Evolutionary conservation across 2,329 filamentous ascomycete species (phyloP).

Genomic region (Trichocomaceae sp.): DNA sequence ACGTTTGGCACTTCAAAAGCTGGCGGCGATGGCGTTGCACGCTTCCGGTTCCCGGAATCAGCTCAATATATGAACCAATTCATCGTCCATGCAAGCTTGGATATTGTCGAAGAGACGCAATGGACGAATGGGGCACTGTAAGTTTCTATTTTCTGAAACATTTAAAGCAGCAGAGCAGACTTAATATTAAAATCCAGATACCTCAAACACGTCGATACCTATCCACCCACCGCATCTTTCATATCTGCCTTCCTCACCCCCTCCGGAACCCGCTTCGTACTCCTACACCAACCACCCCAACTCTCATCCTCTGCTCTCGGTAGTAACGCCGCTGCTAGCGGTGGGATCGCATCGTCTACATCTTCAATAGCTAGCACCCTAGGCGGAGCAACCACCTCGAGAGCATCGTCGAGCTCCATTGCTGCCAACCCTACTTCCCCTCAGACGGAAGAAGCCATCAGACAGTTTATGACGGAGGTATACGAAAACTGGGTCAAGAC

Average conservation of each 20-base stretch:
- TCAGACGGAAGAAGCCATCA: constrained; percentile 90
- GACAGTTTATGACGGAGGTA: constrained; percentile 89
- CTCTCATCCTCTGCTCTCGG: constrained; percentile 35
- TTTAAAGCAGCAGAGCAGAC: no score
- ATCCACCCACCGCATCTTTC: constrained; percentile 76
- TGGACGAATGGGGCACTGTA: constrained; percentile 84
- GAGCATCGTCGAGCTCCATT: constrained; percentile 60
- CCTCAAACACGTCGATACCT: constrained; percentile 92
- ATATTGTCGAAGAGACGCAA: constrained; percentile 93
- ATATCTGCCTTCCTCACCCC: constrained; percentile 92
- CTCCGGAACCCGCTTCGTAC: constrained; percentile 86
- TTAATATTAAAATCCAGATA: constrained; percentile 54
- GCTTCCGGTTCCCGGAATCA: constrained; percentile 83
- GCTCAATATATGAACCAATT: constrained; percentile 95
- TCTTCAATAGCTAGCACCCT: constrained; percentile 23
- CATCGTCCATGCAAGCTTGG: constrained; percentile 86
- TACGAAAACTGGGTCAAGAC: constrained; percentile 97
- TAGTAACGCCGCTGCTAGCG: constrained; percentile 3
- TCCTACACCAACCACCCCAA: constrained; percentile 73
- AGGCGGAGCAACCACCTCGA: constrained; percentile 19
- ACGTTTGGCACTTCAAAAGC: constrained; percentile 96
- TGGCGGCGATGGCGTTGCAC: constrained; percentile 84
- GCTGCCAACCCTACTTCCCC: constrained; percentile 79
- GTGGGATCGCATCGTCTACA: constrained; percentile 17
- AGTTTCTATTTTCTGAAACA: constrained; percentile 16